Evolutionary conservation across 225 moss, liverwort and hornwort genomes (phyloP).

Genomic region (Rhytidiadelphus loreus): DNA sequence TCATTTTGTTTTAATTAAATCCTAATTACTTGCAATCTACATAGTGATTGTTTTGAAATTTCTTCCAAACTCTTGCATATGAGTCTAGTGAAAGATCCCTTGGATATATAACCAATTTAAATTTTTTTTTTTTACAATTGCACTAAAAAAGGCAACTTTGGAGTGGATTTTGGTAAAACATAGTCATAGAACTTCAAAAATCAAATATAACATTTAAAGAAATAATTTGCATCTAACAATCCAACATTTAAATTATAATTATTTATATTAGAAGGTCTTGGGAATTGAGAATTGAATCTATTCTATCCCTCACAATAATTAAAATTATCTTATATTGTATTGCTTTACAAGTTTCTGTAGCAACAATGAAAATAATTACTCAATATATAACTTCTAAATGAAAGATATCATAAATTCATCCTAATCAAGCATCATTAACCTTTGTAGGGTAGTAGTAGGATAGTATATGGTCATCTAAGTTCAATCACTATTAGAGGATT

Average conservation of each 20-base stretch:
- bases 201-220: background rate
- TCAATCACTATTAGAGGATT: background rate
- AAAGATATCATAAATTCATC: background rate
- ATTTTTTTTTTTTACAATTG: no score
- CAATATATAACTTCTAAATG: background rate
- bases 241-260: background rate
- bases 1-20: background rate
- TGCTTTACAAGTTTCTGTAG: background rate
- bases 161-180: background rate
- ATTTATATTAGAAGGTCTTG: background rate
- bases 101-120: background rate
- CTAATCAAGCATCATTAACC: background rate
- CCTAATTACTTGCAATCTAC: background rate
- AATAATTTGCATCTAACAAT: background rate
- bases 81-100: background rate
- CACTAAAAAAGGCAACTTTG: background rate
- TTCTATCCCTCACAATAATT: background rate
- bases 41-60: background rate
- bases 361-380: background rate
- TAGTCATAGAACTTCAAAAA: background rate
- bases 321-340: background rate
- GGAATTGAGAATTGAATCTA: background rate
- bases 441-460: accelerated
- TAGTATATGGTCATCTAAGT: background rate
- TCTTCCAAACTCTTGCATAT: background rate